Conservation (phyloP, 2,329 filamentous ascomycete species). For the Ophiocordyceps robertsii region DNA sequence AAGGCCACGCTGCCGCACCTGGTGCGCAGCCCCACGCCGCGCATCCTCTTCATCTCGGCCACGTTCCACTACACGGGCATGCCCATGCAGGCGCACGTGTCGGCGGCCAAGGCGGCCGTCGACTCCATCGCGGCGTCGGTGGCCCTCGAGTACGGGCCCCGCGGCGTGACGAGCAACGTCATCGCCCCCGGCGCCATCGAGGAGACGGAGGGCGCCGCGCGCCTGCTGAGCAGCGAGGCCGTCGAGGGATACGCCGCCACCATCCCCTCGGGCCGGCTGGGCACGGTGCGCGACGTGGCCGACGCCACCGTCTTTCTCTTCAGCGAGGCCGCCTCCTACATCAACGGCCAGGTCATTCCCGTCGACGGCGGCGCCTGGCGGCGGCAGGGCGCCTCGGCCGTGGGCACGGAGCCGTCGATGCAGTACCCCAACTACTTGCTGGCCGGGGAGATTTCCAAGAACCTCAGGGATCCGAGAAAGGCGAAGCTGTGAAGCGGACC, state of each 20-base stretch:
- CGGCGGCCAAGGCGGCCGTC: conserved; percentile 80
- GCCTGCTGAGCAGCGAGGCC: conserved; percentile 34
- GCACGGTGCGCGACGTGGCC: conserved; percentile 74
- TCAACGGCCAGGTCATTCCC: conserved; percentile 72
- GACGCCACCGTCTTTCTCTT: conserved; percentile 88
- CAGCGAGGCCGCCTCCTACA: conserved; percentile 70
- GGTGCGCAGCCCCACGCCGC: conserved; percentile 58
- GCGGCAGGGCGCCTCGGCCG: conserved; percentile 28
- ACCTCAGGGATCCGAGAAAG: conserved; percentile 20
- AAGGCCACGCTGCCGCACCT: conserved; percentile 84
- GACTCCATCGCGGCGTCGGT: conserved; percentile 72
- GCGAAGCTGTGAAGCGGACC: conserved; percentile 23
- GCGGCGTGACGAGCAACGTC: conserved; percentile 76
- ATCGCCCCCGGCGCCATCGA: conserved; percentile 79
- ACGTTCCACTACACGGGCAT: conserved; percentile 83
- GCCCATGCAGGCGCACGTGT: conserved; percentile 79
- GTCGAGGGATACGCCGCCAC: conserved; percentile 20
- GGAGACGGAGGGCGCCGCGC: conserved; percentile 68
- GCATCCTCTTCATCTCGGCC: conserved; percentile 82
- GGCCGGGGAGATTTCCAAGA: conserved; percentile 18
- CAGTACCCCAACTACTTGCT: conserved; percentile 38
- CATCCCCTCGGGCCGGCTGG: conserved; percentile 65
- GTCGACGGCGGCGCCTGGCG: conserved; percentile 53
- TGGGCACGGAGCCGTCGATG: conserved; percentile 34
- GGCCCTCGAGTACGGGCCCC: conserved; percentile 79